Evolutionary conservation across 1,139 yeast species (phyloP).

Genomic region (Pichia sp.): DNA sequence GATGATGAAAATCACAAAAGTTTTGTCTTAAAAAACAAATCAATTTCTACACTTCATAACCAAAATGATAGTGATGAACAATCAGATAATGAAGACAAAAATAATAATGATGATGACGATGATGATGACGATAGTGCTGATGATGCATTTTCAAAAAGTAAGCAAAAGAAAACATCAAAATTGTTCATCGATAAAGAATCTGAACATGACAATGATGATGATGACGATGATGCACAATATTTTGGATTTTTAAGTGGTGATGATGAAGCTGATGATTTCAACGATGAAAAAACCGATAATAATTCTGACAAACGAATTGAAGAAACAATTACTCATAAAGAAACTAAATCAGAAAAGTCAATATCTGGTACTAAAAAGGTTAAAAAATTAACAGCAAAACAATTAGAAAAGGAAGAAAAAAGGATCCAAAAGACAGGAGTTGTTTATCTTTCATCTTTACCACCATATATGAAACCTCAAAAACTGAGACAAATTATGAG

Average conservation of each 20-base stretch:
- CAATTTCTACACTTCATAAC: too few species aligned
- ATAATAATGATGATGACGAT: conserved; percentile 11
- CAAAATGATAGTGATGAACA: too few species aligned
- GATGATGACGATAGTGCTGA: neutral
- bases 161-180: conserved; percentile 1
- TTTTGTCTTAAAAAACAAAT: neutral
- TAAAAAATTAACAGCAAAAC: conserved; percentile 46
- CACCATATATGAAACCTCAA: conserved; percentile 96
- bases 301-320: conserved; percentile 7
- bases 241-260: conserved; percentile 13
- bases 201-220: conserved; percentile 12
- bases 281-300: conserved; percentile 9
- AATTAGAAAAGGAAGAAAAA: conserved; percentile 50
- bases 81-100: too few species aligned
- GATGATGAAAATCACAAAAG: conserved; percentile 7
- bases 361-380: conserved; percentile 32
- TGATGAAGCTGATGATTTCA: conserved; percentile 14
- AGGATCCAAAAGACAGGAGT: conserved; percentile 77
- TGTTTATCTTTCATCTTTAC: conserved; percentile 79
- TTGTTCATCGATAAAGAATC: conserved; percentile 5
- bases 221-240: conserved; percentile 15
- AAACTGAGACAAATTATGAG: conserved; percentile 75
- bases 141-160: neutral
- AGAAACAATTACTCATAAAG: conserved; percentile 9
- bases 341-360: conserved; percentile 15